Conservation (phyloP, 495 filamentous ascomycete genomes). For the Talaromyces wortmannii region DNA sequence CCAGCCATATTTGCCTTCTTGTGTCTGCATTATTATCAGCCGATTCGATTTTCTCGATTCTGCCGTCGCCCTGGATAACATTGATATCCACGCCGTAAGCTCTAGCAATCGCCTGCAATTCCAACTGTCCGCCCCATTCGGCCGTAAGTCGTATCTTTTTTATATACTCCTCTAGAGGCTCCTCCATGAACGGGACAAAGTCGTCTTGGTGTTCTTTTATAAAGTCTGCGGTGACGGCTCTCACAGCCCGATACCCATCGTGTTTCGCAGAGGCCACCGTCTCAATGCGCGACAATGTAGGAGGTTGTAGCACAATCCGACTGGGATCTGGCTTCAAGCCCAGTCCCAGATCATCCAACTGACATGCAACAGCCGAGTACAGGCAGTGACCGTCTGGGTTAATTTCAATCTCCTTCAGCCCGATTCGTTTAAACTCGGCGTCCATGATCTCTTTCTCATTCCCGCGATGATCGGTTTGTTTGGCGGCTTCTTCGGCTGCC, state of each 20-base stretch:
- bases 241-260: conserved; percentile 40
- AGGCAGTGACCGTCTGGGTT: conserved; percentile 91
- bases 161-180: conserved; percentile 67
- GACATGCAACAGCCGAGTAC: conserved; percentile 88
- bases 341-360: conserved; percentile 46
- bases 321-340: conserved; percentile 41
- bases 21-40: conserved; percentile 38
- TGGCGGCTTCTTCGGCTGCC: conserved; percentile 68
- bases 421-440: conserved; percentile 50
- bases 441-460: conserved; percentile 66
- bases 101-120: conserved; percentile 77
- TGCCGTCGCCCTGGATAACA: conserved; percentile 76
- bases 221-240: conserved; percentile 48
- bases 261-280: conserved; percentile 30
- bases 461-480: conserved; percentile 65
- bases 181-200: conserved; percentile 72
- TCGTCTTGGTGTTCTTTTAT: conserved; percentile 53
- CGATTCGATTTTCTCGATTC: conserved; percentile 66
- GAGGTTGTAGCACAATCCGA: conserved; percentile 25
- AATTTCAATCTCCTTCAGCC: conserved; percentile 70
- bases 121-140: conserved; percentile 94
- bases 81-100: conserved; percentile 77
- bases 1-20: conserved; percentile 67
- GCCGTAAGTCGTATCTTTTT: conserved; percentile 77
- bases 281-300: conserved; percentile 34